phyloP scores from a whole-genome alignment of 1,284 basidiomycete species.

The Naganishia sp. region DNA sequence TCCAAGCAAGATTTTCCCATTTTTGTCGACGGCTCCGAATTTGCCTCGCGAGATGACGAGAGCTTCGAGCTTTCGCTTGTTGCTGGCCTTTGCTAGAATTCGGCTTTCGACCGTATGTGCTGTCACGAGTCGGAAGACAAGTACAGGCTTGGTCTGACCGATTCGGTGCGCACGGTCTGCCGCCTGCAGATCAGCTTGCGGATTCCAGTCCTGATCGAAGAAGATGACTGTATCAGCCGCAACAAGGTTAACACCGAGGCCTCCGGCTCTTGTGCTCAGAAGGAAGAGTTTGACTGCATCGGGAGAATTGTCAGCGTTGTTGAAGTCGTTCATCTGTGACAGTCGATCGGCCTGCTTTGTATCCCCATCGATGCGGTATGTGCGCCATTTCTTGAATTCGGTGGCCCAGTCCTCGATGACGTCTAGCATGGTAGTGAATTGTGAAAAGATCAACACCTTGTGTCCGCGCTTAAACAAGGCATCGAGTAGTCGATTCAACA shows the following conservation, averaged over 20 bases:
- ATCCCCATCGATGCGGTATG: slow-evolving; percentile 88
- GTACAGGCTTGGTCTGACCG: slow-evolving; percentile 83
- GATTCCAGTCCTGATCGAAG: slow-evolving; percentile 94
- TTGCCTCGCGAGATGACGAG: slow-evolving; percentile 88
- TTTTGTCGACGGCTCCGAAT: slow-evolving; percentile 59
- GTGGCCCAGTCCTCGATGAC: slow-evolving; percentile 88
- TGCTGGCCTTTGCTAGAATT: slow-evolving; percentile 83
- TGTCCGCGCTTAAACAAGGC: slow-evolving; percentile 80
- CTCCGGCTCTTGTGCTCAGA: slow-evolving; percentile 88
- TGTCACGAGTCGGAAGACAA: slow-evolving; percentile 83
- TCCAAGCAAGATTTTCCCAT: slow-evolving; percentile 60
- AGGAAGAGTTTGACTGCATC: slow-evolving; percentile 79
- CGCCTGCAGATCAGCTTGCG: slow-evolving; percentile 94
- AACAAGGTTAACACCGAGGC: slow-evolving; percentile 86
- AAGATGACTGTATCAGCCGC: slow-evolving; percentile 94
- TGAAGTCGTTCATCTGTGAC: slow-evolving; percentile 81
- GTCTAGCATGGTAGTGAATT: slow-evolving; percentile 94
- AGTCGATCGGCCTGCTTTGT: slow-evolving; percentile 77
- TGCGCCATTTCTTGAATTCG: slow-evolving; percentile 73
- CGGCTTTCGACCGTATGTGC: slow-evolving; percentile 85
- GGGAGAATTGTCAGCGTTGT: slow-evolving; percentile 66
- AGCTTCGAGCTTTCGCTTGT: slow-evolving; percentile 86
- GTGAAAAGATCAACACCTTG: slow-evolving; percentile 88
- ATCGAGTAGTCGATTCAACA: slow-evolving; percentile 82
- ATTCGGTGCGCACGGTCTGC: slow-evolving; percentile 95